Percentiles rank a stretch among this genome's conserved stretches.
phyloP scores from a whole-genome alignment of 352 stramenopile genomes.

The Globisporangium sylvaticum region DNA sequence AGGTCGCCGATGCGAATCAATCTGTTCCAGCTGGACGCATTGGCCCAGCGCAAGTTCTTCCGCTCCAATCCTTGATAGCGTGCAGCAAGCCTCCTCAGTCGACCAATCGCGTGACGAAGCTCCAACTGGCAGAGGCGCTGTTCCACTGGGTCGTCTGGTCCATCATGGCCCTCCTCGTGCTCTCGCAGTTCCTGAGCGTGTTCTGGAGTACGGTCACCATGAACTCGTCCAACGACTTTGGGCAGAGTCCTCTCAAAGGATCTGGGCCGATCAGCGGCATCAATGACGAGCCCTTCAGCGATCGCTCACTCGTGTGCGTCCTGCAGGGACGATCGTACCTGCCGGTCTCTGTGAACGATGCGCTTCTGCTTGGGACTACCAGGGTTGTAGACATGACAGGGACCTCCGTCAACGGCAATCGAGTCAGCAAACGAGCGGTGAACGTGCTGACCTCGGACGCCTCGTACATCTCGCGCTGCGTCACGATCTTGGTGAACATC shows the following conservation, averaged over 20 bases:
- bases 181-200: constrained; percentile 6
- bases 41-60: background rate
- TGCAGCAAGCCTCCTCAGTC: background rate
- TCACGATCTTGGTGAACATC: constrained; percentile 60
- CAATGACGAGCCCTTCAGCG: too few relatives aligned
- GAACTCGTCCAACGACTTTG: background rate
- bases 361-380: too few relatives aligned
- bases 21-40: too few relatives aligned
- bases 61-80: background rate
- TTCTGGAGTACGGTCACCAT: background rate
- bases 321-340: too few relatives aligned
- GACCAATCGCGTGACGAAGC: background rate
- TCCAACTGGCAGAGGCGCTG: background rate
- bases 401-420: too few relatives aligned
- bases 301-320: too few relatives aligned
- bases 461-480: constrained; percentile 35
- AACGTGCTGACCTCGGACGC: too few relatives aligned
- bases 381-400: too few relatives aligned
- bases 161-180: background rate
- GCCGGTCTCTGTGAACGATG: too few relatives aligned
- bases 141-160: background rate
- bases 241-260: background rate
- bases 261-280: background rate
- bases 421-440: too few relatives aligned
- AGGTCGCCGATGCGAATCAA: too few relatives aligned